Conservation (phyloP, 1,284 basidiomycete genomes). For the Leccinum griseonigrum region DNA sequence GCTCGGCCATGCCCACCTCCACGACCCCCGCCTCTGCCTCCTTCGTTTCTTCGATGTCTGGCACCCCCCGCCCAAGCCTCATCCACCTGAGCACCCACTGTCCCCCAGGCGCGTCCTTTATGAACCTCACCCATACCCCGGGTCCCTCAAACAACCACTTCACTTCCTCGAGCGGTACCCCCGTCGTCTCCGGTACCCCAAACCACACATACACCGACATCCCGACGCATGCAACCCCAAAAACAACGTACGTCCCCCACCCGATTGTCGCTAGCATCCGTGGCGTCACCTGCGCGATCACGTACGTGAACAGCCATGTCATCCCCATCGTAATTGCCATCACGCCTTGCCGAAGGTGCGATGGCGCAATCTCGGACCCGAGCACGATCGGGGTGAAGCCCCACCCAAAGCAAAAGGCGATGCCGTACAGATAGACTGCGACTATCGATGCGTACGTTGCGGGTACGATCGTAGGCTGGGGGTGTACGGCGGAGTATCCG, state of each 20-base stretch:
- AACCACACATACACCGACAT: slow-evolving; percentile 45
- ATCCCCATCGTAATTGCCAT: slow-evolving; percentile 40
- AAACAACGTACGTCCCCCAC: slow-evolving; percentile 53
- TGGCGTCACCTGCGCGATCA: slow-evolving; percentile 49
- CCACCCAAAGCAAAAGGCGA: slow-evolving; percentile 46
- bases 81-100: slow-evolving; percentile 34
- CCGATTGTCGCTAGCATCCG: slow-evolving; percentile 45
- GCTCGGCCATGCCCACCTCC: not conserved
- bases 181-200: slow-evolving; percentile 46
- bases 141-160: slow-evolving; percentile 44
- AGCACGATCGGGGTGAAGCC: slow-evolving; percentile 42
- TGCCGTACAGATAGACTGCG: slow-evolving; percentile 49
- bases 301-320: slow-evolving; percentile 49
- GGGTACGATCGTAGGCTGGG: slow-evolving; percentile 31
- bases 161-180: slow-evolving; percentile 47
- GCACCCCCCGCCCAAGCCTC: slow-evolving; percentile 23
- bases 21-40: not conserved
- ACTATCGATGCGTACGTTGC: slow-evolving; percentile 46
- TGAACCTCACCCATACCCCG: slow-evolving; percentile 34
- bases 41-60: slow-evolving; percentile 29
- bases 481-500: slow-evolving; percentile 40
- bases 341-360: slow-evolving; percentile 42
- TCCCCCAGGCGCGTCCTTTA: slow-evolving; percentile 47
- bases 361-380: slow-evolving; percentile 46
- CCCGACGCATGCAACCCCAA: slow-evolving; percentile 43